A percentile compares a stretch with the other conserved stretches of the same genome.
Evolutionary conservation across 371 early-diverging fungal genomes (phyloP).

Genomic region (Phascolomyces articulosus): DNA sequence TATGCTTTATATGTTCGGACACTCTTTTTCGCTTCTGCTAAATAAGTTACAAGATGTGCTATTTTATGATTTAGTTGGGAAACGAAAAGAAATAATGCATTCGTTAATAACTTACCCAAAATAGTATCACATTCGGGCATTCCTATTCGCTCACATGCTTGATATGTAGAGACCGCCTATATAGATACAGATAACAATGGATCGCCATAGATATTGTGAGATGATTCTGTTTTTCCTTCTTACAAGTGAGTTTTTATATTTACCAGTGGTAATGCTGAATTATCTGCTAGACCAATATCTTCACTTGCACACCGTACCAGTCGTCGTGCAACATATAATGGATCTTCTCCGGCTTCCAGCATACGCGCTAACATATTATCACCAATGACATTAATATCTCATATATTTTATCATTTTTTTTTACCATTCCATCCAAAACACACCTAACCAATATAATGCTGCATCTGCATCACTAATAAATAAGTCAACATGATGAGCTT

Average conservation of each 20-base stretch:
- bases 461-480: constrained; percentile 67
- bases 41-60: constrained; percentile 78
- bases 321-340: constrained; percentile 78
- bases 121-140: constrained; percentile 92
- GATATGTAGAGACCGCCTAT: constrained; percentile 77
- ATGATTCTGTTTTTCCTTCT: constrained; percentile 80
- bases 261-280: constrained; percentile 71
- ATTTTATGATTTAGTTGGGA: not conserved
- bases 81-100: no score
- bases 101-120: constrained; percentile 24
- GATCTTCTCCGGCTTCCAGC: constrained; percentile 90
- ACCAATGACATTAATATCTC: no score
- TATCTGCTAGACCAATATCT: constrained; percentile 89
- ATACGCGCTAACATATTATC: constrained; percentile 56
- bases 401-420: no score
- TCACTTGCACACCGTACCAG: constrained; percentile 85
- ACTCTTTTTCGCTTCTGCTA: constrained; percentile 83
- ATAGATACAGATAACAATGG: not conserved
- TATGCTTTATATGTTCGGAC: constrained; percentile 81
- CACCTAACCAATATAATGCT: constrained; percentile 87
- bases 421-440: no score
- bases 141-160: constrained; percentile 85
- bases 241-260: constrained; percentile 84
- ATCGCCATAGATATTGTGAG: constrained; percentile 38
- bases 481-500: no score